Evolutionary conservation across 495 filamentous ascomycete genomes (phyloP), one percentile per base, ranked within the genome.

Genomic region (Lasiosphaeria hispida): DNA sequence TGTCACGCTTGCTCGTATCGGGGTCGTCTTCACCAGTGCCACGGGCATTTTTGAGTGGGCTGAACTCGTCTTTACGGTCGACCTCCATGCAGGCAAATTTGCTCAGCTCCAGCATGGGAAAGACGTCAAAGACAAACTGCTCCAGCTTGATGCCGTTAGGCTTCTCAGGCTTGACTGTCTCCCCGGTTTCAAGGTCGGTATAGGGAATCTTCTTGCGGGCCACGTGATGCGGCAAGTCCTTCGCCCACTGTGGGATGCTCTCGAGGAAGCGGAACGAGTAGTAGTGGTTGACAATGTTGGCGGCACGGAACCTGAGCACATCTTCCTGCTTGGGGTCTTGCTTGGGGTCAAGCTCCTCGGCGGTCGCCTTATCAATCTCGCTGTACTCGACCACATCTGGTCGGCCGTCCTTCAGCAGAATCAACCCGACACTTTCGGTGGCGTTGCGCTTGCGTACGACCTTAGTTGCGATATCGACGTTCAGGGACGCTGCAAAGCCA

Each of bases 221-320:
- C 47, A 99, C 87, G 77, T 99, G 94, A 69, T 97, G 95, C 2
- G 93, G 94, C 33, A 99, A 82, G 62, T 83, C 82, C 75, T 93
- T 85, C 15, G 84, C 83, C 87, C 87, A 96, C 63, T 85, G 79
- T 49, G 93, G 91, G 63, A 97, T 96, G 42, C 83, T 86, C 70
- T 96, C 88, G 48, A 99, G 81, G 80, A 97, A 99, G 55, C 83
- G 78, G 81, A 91, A 95, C 36, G 88, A 92, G 79, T 99, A 99
- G 82, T 97, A 99, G 80, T 99, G 94, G 81, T 99, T 99, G 75
- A 99, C 94, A 59, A 99, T 99, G 77, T 99, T 99, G 61, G 92
- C 94, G 49, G 94, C 93, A 42, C 94, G 87, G 86, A 96, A 97
- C 76, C 91, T 96, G 68, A 99, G 83, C 51, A 97, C 78, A 43